phyloP scores from a whole-genome alignment of 805 yeast species.

The Candida vartiovaarae region DNA sequence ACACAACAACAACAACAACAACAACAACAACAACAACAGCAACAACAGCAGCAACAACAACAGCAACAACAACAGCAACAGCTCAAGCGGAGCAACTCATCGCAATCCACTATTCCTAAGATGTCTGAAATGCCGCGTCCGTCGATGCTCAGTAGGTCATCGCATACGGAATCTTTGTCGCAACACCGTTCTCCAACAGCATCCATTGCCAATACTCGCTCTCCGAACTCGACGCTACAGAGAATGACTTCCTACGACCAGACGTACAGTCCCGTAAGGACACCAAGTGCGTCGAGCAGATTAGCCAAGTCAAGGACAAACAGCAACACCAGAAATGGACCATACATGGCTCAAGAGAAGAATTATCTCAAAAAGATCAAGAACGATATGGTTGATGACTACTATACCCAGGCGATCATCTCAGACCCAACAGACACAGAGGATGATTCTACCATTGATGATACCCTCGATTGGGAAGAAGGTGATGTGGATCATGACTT shows the following conservation, averaged over 20 bases:
- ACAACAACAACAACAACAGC: no score
- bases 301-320: constrained; percentile 14
- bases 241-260: constrained; percentile 17
- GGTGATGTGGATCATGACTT: constrained; percentile 19
- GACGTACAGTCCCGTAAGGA: constrained; percentile 21
- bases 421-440: constrained; percentile 31
- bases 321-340: constrained; percentile 23
- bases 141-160: not conserved
- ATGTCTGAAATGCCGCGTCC: constrained; percentile 4
- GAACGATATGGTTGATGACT: constrained; percentile 59
- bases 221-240: constrained; percentile 12
- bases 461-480: constrained; percentile 16
- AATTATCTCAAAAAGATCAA: constrained; percentile 57
- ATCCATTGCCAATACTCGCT: constrained; percentile 11
- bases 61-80: constrained; percentile 2
- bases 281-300: constrained; percentile 17
- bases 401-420: constrained; percentile 60
- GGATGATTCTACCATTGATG: constrained; percentile 24
- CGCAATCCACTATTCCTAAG: constrained; percentile 2
- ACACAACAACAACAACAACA: not conserved
- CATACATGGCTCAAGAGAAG: constrained; percentile 45
- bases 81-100: constrained; percentile 12
- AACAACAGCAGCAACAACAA: constrained; percentile 10
- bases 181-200: constrained; percentile 19
- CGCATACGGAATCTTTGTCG: constrained; percentile 6